Evolutionary conservation across 805 yeast genomes (phyloP).

Genomic region (Lipomyces chichibuensis): DNA sequence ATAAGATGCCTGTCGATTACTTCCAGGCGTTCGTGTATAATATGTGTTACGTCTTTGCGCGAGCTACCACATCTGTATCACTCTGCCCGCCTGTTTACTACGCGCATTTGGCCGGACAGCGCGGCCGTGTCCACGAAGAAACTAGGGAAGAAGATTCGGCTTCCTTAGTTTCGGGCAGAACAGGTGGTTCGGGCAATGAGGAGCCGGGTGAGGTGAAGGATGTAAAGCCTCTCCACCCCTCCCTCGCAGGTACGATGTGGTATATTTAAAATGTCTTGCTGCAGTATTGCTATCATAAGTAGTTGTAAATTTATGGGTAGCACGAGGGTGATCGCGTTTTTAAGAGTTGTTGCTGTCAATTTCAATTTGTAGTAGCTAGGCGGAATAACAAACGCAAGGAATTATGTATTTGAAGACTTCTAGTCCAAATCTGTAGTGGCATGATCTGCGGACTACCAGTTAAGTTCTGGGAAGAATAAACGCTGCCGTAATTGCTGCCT

Average conservation of each 20-base stretch:
- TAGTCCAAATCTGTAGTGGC: too few relatives aligned
- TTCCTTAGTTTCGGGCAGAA: conserved; percentile 11
- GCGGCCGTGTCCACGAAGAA: conserved; percentile 43
- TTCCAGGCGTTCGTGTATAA: conserved; percentile 40
- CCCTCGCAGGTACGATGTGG: conserved; percentile 19
- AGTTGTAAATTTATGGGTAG: not conserved
- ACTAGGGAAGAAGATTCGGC: conserved; percentile 13
- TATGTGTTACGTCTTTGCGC: conserved; percentile 42
- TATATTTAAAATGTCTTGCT: conserved; percentile 2
- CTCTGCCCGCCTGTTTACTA: conserved; percentile 46
- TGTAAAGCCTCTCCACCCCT: conserved; percentile 13
- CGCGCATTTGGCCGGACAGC: conserved; percentile 43
- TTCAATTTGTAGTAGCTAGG: not conserved
- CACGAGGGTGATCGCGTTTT: not conserved
- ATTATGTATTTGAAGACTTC: too few relatives aligned
- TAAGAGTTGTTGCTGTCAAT: not conserved
- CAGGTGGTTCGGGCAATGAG: conserved; percentile 8
- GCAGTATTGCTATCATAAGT: not conserved
- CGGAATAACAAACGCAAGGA: not conserved
- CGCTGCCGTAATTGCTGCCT: too few relatives aligned
- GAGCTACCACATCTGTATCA: conserved; percentile 45
- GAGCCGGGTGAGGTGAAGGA: conserved; percentile 3
- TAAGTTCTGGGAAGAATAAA: too few relatives aligned
- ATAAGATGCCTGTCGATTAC: conserved; percentile 36
- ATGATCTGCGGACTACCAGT: too few relatives aligned